Base-by-base conservation (phyloP, 768 basidiomycete genomes). In the Lactarius akahatsu region DNA sequence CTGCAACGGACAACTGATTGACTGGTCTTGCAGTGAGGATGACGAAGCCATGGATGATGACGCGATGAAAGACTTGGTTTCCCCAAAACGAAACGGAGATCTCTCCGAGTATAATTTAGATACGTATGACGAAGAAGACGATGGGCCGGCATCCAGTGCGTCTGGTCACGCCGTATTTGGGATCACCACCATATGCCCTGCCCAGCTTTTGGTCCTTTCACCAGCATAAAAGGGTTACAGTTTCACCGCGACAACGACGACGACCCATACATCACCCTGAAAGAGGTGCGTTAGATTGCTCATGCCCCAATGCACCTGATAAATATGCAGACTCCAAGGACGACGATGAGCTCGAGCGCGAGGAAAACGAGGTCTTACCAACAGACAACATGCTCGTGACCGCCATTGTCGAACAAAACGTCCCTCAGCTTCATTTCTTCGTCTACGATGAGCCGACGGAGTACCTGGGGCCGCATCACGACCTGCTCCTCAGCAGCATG, bases 401-500 rank as follows among this genome's bases (percentile, higher is more conserved):
- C 41, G 96, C 96, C 40, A 96, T 95, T 86, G 98, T 96, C 0
- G 93, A 96, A 74, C 95, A 98, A 77, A 95, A 98, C 69, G 85
- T 98, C 61, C 96, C 96, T 2, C 94, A 97, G 70, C 84, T 98
- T 61, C 96, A 98, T 75, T 83, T 97, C 70, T 96, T 96, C 78
- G 89, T 98, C 72, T 98, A 97, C 77, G 95, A 98, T 76, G 94
- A 96, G 73, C 82, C 86, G 0, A 81, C 91, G 78, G 93, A 95
- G 74, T 94, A 93, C 75, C 85, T 98, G 34, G 52, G 98, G 74
- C 91, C 90, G 45, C 97, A 98, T 76, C 97, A 99, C 77, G 97
- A 98, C 76, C 83, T 98, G 75, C 93, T 99, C 88, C 85, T 99
- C 36, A 95, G 96, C 69, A 94, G 93, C 70, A 95, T 98, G 77